These are phyloP conservation scores for Chlorella vulgaris DNA, from an alignment of 139 green algal genomes.

Conservation along the genomic window DNA sequence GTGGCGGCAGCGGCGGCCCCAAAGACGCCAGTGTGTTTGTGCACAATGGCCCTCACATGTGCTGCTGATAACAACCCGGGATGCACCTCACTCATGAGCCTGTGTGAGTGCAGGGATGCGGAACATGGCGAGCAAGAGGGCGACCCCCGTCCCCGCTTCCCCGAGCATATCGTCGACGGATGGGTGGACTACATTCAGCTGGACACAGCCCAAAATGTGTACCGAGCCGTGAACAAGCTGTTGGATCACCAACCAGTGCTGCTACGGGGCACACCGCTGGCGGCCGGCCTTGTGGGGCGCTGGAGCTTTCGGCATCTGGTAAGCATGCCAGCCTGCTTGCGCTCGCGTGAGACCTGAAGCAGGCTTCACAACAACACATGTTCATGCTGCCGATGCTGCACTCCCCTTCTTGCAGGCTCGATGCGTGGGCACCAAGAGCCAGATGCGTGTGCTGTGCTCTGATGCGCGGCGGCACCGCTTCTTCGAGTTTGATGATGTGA, in stretches of 20 bases:
- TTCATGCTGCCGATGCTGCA: neutral
- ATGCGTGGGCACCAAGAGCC: neutral
- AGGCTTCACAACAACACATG: neutral
- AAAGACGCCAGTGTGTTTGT: no score
- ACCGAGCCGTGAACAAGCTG: constrained; percentile 36
- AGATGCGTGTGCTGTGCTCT: constrained; percentile 53
- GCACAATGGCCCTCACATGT: no score
- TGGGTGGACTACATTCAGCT: constrained; percentile 39
- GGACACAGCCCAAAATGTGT: constrained; percentile 28
- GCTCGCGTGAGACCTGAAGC: neutral
- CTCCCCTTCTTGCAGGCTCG: neutral
- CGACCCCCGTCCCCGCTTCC: constrained; percentile 36
- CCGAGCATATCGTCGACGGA: neutral
- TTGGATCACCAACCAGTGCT: constrained; percentile 28
- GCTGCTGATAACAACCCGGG: no score
- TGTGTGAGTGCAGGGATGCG: constrained; percentile 36
- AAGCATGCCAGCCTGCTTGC: neutral
- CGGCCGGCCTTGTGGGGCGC: constrained; percentile 12
- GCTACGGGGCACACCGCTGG: constrained; percentile 25
- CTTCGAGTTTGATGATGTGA: constrained; percentile 48
- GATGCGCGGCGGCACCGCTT: constrained; percentile 52
- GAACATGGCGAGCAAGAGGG: constrained; percentile 41
- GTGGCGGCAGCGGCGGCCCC: neutral
- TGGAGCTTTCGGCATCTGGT: constrained; percentile 39
- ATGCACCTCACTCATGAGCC: no score